A percentile compares a stretch with the other conserved stretches of the same genome.
phyloP scores from a whole-genome alignment of 441 rosid species.

The Hura crepitans region DNA sequence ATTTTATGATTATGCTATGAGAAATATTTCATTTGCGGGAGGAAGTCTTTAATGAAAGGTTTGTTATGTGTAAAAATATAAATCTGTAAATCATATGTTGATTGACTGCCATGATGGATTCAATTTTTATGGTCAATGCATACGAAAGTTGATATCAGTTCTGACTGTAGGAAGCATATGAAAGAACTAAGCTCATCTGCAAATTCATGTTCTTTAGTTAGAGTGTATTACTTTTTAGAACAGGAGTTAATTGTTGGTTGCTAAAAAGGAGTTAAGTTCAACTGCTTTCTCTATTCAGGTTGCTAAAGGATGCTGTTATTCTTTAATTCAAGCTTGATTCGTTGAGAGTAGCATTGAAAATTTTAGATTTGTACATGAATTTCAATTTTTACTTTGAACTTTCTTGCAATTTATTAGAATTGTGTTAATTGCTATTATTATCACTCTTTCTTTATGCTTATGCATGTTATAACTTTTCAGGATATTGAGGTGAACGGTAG shows the following conservation, averaged over 20 bases:
- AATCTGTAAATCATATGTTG: not conserved
- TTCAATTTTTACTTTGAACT: not conserved
- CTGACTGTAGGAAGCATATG: not conserved
- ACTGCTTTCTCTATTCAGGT: not conserved
- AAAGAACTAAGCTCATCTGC: not conserved
- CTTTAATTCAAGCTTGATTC: not conserved
- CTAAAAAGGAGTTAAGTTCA: too few relatives aligned
- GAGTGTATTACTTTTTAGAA: not conserved
- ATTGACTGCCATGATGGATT: not conserved
- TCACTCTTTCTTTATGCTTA: constrained; percentile 5
- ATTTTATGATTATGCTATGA: not conserved
- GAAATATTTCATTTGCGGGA: too few relatives aligned
- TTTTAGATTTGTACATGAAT: not conserved
- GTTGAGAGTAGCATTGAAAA: not conserved
- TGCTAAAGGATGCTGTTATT: not conserved
- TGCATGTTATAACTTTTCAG: constrained; percentile 30
- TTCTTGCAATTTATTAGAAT: not conserved
- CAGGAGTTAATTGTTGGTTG: not conserved
- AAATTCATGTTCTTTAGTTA: not conserved
- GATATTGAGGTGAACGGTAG: constrained; percentile 77
- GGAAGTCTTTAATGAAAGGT: not conserved
- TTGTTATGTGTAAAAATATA: not conserved
- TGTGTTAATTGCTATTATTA: not conserved
- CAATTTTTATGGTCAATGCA: not conserved
- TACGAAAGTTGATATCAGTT: not conserved